Evolutionary conservation across 352 stramenopile genomes (phyloP), one percentile per base, ranked within the genome.

Genomic region (Saprolegnia parasitica): DNA sequence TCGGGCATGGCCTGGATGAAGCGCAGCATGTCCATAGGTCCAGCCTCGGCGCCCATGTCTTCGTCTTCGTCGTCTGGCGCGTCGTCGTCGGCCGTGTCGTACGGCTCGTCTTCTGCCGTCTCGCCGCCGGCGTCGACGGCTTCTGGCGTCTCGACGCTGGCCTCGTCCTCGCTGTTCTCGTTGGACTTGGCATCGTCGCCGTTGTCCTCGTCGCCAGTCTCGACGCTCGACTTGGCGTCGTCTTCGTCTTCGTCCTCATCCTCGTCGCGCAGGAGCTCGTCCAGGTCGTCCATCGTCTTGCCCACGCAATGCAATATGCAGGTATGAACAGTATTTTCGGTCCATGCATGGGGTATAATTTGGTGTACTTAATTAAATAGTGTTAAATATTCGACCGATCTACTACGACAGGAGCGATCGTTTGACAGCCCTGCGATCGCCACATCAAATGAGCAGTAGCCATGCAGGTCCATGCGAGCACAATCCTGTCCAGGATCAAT

Each of bases 1-100:
- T 91, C 84, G 5, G 84, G 74, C 10, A 95, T 76, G 70, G 65
- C 78, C 35, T 81, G 81, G 63, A 93, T 71, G 79, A 95, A 84
- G 16, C 81, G 82, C 61, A 95, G 57, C 84, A 93, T 95, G 37
- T 80, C 86, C 49, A 75, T 71, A 56, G 78, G 79, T 62, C 89
- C 80, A 54, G 82, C 20, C 21, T 52, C 57, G 45, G 68, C 65
- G 20, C 26, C 24, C 16, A 26, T 37, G 16, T 71, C 65, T 6
- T 71, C 37, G 29, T 71, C 65, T 32, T 68, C 58, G 5, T 66
- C 58, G 15, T 66, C 61, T 20, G 56, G 72, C 15, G 77, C 73
- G 11, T 74, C 72, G 54, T 76, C 58, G 46, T 78, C 65, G 57
- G 68, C 55, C 46, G 62, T 52, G 66, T 74, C 63, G 72, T 75